Evolutionary conservation across 2,329 filamentous ascomycete species (phyloP).

Genomic region (Fusarium coffeatum): DNA sequence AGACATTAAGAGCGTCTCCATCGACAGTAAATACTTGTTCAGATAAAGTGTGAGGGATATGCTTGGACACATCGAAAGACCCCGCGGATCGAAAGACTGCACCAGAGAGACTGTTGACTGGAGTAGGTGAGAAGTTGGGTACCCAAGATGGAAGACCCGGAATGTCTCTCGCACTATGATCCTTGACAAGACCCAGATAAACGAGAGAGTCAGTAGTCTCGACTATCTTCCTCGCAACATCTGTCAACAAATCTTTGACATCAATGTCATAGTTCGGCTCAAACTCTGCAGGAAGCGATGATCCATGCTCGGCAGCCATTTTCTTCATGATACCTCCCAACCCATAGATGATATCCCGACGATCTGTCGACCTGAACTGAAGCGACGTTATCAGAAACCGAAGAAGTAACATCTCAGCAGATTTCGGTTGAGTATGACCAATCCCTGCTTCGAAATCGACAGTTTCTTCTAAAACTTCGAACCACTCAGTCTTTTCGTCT

Average conservation of each 20-base stretch:
- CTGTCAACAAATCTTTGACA: neutral
- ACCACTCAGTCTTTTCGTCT: no score
- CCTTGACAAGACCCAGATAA: neutral
- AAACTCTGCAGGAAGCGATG: neutral
- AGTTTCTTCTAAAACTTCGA: no score
- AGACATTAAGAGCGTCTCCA: fast-evolving
- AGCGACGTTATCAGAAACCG: neutral
- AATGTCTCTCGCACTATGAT: neutral
- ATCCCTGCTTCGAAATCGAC: neutral
- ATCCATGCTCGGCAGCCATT: neutral
- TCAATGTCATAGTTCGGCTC: neutral
- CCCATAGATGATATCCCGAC: neutral
- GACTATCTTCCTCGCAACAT: neutral
- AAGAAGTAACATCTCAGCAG: neutral
- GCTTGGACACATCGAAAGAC: neutral
- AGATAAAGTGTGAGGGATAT: neutral
- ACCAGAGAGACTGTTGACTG: neutral
- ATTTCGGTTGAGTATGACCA: fast-evolving
- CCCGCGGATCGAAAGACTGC: neutral
- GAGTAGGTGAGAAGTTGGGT: neutral
- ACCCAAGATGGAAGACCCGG: constrained; percentile 5
- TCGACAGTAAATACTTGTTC: neutral
- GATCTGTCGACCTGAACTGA: neutral
- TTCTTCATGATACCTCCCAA: constrained; percentile 5
- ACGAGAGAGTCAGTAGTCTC: constrained; percentile 6